Base-by-base conservation (phyloP, 805 yeast species). In the Starmera quercuum region DNA sequence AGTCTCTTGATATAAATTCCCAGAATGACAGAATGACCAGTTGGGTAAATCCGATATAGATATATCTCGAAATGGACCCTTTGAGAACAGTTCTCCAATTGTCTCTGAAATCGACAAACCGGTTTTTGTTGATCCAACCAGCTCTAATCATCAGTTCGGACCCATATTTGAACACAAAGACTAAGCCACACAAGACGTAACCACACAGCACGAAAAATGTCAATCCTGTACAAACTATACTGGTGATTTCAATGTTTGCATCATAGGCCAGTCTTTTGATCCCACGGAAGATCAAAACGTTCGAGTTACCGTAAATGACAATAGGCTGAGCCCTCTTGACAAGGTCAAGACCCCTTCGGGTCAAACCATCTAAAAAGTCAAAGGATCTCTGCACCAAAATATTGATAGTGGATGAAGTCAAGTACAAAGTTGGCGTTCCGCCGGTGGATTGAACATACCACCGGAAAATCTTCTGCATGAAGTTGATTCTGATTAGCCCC, bases 371-470 rank as follows among this genome's bases (percentile, higher is more conserved):
- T 15, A 38, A 34, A 28, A 33, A 45, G 14, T 58, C 60, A 31
- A 58, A 54, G 30, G 78, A 73, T 66, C 83, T 65, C 60, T 90
- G 96, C 16, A 83, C 83, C 55, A 88, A 63, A 25, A 86, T 75
- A 31, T 83, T 76, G 32, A 71, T 66, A 3, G 82, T 71, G 11
- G 74, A 64, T 4, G 78, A 70, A 12, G 77, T 70, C 41, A 83
- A 61, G 50, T 78, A 76, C 27, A 80, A 66, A 5, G 83, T 61
- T 21, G 96, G 95, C 2, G 71, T 59, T 27, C 97, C 97, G 31
- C 97, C 97, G 1, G 97, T 87, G 20, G 92, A 61, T 54, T 83
- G 87, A 29, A 83, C 74, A 47, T 78, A 83, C 94, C 94, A 83
- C 47, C 90, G 66, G 56, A 83, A 80, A 41, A 83, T 78, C 39